Conservation (phyloP, 192 early-diverging fungal species). For the Coemansia sp. region DNA sequence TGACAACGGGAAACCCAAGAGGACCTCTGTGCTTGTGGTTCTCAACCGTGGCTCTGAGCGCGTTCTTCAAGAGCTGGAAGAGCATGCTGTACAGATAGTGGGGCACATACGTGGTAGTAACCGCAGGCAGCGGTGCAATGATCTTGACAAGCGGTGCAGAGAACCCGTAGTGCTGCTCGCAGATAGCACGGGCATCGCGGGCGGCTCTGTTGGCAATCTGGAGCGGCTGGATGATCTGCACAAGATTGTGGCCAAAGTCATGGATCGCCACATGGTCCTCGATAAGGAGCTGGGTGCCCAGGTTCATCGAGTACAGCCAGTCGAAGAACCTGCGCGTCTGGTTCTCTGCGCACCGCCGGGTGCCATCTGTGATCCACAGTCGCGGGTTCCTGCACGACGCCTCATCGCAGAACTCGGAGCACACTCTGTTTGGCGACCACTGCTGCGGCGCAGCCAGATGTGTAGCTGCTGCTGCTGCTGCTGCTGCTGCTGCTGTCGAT, state of each 20-base stretch:
- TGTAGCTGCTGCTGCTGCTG: neutral
- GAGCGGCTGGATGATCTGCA: constrained; percentile 60
- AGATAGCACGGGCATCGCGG: constrained; percentile 48
- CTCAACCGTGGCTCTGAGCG: constrained; percentile 58
- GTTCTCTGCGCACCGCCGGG: constrained; percentile 49
- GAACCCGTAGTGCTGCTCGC: constrained; percentile 54
- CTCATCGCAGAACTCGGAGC: constrained; percentile 46
- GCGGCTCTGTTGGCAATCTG: constrained; percentile 56
- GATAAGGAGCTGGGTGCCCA: constrained; percentile 64
- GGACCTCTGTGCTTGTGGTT: constrained; percentile 27
- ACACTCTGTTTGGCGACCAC: constrained; percentile 44
- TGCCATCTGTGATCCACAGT: constrained; percentile 48
- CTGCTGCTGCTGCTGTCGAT: neutral
- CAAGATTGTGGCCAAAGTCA: constrained; percentile 58
- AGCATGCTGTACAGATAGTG: constrained; percentile 61
- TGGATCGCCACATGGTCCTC: constrained; percentile 61
- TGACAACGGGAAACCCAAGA: constrained; percentile 52
- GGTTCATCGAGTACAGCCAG: constrained; percentile 62
- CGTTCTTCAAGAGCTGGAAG: constrained; percentile 62
- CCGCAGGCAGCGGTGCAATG: constrained; percentile 48
- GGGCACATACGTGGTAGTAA: constrained; percentile 60
- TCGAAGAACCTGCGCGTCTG: constrained; percentile 60
- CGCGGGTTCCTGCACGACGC: constrained; percentile 46
- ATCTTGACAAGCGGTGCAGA: constrained; percentile 53
- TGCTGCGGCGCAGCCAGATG: constrained; percentile 26